Evolutionary conservation across 768 basidiomycete genomes (phyloP).

Genomic region (Leccinellum rugosiceps): DNA sequence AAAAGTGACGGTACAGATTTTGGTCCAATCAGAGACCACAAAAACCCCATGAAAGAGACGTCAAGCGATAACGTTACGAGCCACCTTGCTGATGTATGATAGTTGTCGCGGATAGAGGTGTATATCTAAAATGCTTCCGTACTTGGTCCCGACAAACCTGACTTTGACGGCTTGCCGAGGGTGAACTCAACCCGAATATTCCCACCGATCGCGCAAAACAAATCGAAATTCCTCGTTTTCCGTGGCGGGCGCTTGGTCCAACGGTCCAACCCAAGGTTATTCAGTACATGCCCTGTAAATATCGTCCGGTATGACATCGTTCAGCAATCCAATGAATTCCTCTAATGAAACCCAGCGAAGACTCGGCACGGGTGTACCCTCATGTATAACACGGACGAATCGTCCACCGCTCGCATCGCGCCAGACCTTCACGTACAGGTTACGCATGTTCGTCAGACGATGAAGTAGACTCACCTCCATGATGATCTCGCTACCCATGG

Average conservation of each 20-base stretch:
- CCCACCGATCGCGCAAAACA: background rate
- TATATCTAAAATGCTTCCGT: background rate
- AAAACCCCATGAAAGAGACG: too few relatives aligned
- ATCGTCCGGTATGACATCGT: slow-evolving; percentile 34
- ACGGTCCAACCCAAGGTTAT: background rate
- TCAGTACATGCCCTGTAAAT: slow-evolving; percentile 23
- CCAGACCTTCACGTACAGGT: slow-evolving; percentile 38
- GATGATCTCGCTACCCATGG: slow-evolving; percentile 44
- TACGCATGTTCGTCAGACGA: background rate
- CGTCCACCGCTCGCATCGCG: slow-evolving; percentile 13
- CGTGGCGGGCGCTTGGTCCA: background rate
- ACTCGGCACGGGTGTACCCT: slow-evolving; percentile 37
- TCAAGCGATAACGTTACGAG: too few relatives aligned
- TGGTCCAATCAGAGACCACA: too few relatives aligned
- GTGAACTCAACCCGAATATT: background rate
- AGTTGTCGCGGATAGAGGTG: slow-evolving; percentile 2
- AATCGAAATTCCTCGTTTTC: background rate
- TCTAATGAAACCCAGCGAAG: slow-evolving; percentile 38
- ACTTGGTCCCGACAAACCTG: background rate
- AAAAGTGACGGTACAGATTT: too few relatives aligned
- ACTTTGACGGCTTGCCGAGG: background rate
- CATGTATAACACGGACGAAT: slow-evolving; percentile 44
- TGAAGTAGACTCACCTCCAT: slow-evolving; percentile 38
- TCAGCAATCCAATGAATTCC: slow-evolving; percentile 34
- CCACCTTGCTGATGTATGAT: background rate